Conservation (phyloP, 176 grass and related monocot genomes). For the Cymbopogon citratus region DNA sequence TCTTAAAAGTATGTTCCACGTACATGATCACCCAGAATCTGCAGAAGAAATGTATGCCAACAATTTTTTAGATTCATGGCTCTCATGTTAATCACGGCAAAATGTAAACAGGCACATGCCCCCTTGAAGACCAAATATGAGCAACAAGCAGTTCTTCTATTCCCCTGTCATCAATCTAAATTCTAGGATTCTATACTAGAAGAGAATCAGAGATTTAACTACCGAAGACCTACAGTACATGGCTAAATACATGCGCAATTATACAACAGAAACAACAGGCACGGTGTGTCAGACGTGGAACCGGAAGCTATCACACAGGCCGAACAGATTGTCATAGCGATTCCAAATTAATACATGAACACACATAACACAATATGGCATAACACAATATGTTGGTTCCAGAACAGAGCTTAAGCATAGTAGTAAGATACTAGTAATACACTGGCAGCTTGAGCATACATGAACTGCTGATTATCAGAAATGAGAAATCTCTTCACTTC, state of each 20-base stretch:
- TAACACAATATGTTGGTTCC: neutral
- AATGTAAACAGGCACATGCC: neutral
- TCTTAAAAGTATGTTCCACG: neutral
- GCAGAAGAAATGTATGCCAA: neutral
- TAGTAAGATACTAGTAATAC: neutral
- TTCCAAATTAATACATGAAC: neutral
- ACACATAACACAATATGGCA: neutral
- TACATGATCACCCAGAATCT: neutral
- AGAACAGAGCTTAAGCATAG: neutral
- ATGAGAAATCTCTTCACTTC: neutral
- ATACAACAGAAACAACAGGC: constrained; percentile 1
- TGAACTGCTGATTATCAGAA: neutral
- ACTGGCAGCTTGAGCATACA: neutral
- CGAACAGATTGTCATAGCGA: constrained; percentile 67
- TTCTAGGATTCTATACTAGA: neutral
- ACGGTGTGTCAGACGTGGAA: neutral
- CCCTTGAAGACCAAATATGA: neutral
- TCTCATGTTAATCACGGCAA: neutral
- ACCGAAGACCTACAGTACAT: constrained; percentile 8
- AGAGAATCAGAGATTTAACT: neutral
- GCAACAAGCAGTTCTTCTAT: neutral
- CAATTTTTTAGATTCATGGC: neutral
- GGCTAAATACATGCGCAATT: neutral
- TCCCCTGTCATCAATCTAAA: neutral
- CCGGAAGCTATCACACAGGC: constrained; percentile 48